Conservation (phyloP, 352 stramenopile species). For the Pythium pyrilobum region DNA sequence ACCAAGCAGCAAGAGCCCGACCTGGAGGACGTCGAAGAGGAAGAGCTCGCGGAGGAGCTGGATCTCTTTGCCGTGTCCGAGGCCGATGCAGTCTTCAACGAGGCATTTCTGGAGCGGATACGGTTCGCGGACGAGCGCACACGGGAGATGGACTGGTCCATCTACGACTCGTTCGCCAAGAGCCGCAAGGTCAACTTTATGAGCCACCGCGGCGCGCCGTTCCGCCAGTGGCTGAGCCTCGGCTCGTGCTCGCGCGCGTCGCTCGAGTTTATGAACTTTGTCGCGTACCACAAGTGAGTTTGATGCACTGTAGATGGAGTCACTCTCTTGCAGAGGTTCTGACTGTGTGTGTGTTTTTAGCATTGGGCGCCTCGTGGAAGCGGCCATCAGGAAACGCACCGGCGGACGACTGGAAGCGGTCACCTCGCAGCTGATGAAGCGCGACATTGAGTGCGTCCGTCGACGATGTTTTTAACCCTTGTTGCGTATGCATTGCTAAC, state of each 20-base stretch:
- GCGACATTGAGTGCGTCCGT: constrained; percentile 59
- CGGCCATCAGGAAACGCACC: constrained; percentile 71
- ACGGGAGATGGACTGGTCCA: constrained; percentile 75
- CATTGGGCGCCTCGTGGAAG: constrained; percentile 74
- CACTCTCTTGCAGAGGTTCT: not conserved
- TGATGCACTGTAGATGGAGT: not conserved
- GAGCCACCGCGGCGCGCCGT: constrained; percentile 56
- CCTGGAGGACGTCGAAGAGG: constrained; percentile 74
- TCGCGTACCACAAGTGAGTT: constrained; percentile 78
- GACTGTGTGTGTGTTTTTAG: constrained; percentile 21
- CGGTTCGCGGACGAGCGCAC: constrained; percentile 81
- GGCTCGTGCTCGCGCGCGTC: constrained; percentile 63
- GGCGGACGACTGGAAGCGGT: constrained; percentile 49
- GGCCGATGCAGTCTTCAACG: constrained; percentile 69
- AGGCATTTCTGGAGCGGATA: constrained; percentile 76
- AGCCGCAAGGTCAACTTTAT: constrained; percentile 83
- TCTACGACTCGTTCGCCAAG: constrained; percentile 76
- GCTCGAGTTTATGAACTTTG: constrained; percentile 84
- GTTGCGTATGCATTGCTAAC: no score
- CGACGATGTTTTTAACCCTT: no score
- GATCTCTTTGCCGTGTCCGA: constrained; percentile 80
- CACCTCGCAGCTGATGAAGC: constrained; percentile 41
- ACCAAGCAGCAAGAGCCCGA: constrained; percentile 77
- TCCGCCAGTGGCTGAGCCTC: constrained; percentile 67
- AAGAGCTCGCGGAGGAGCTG: constrained; percentile 80